Percentiles rank a stretch among this genome's conserved stretches.
Evolutionary conservation across 2,329 filamentous ascomycete species (phyloP).

Genomic region (Hypoxylon sp.): DNA sequence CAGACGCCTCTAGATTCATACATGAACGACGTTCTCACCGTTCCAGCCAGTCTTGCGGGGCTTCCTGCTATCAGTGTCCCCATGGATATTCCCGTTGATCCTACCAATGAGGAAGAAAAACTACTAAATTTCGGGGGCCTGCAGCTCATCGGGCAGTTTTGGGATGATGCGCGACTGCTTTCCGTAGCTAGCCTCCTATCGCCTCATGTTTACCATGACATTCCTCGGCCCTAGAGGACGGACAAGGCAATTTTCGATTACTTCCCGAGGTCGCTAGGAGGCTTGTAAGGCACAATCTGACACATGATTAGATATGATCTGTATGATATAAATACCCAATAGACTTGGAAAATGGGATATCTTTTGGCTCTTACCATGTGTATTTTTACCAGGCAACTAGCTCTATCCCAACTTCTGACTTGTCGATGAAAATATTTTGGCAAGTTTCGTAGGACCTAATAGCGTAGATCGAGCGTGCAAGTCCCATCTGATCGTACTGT

Average conservation of each 20-base stretch:
- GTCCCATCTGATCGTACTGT: slow-evolving; percentile 10
- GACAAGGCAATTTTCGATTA: background rate
- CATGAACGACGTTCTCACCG: slow-evolving; percentile 95
- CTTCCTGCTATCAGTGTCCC: slow-evolving; percentile 91
- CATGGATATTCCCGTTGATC: slow-evolving; percentile 59
- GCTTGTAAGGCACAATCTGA: slow-evolving; percentile 1
- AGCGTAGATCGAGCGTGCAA: slow-evolving; percentile 1
- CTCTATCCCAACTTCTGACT: slow-evolving; percentile 2
- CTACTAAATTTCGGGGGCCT: slow-evolving; percentile 69
- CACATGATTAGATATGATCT: slow-evolving; percentile 19
- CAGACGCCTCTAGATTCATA: slow-evolving; percentile 80
- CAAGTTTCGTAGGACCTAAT: background rate
- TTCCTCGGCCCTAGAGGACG: background rate
- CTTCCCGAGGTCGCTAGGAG: background rate
- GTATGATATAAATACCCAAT: slow-evolving; percentile 38
- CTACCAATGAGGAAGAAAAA: slow-evolving; percentile 53
- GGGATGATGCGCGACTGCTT: slow-evolving; percentile 78
- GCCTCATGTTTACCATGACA: slow-evolving; percentile 32
- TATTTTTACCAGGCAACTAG: background rate
- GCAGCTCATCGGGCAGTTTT: slow-evolving; percentile 86
- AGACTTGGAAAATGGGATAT: slow-evolving; percentile 23
- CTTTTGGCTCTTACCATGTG: slow-evolving; percentile 23
- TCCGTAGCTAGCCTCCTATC: slow-evolving; percentile 64
- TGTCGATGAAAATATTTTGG: slow-evolving; percentile 4
- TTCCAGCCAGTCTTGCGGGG: slow-evolving; percentile 92